Evolutionary conservation across 495 filamentous ascomycete genomes (phyloP), one percentile per base, ranked within the genome.

Genomic region (Penicillium roqueforti): DNA sequence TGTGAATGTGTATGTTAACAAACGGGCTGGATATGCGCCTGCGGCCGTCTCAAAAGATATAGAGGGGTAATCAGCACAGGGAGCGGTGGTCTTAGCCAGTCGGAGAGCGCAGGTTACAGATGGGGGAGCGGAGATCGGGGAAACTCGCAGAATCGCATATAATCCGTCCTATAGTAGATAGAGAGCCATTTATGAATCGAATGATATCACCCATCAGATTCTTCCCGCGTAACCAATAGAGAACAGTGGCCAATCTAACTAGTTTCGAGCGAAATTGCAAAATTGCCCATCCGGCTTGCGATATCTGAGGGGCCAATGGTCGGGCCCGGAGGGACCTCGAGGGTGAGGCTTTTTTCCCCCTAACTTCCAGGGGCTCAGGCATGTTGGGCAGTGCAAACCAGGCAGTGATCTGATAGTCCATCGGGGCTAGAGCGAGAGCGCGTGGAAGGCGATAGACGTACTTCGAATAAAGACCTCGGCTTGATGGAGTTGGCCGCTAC

Each of bases 1-100:
- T 47, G 29, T 60, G 41, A 67, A 65, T 29, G 59, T 69, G 16
- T 60, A 68, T 47, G 51, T 62, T 34, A 58, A 63, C n/a, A 34
- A 32, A 36, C 58, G 40, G 46, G 49, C 34, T 32, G 29, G 29
- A 6, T 6, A 20, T 18, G 53, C 22, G 23, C 32, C 46, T 46
- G 46, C 39, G 28, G 42, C 53, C 23, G 51, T n/a, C n/a, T 29
- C 36, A 42, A 52, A 61, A 25, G 59, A 64, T 26, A 60, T 65
- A 32, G 61, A 49, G 45, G 34, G 63, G 53, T 59, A 58, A 46
- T 41, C 49, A 18, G 39, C 34, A 25, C 37, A 36, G 32, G 32
- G n/a, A 36, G 6, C 32, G 47, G 47, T 6, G 22, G 23, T 48
- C 40, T 18, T 20, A 48, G 47, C 51, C 34, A 47, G 51, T 41